A percentile compares a stretch with the other conserved stretches of the same genome.
Conservation (phyloP, 2,329 filamentous ascomycete genomes). For the Cladorrhinum sp. region DNA sequence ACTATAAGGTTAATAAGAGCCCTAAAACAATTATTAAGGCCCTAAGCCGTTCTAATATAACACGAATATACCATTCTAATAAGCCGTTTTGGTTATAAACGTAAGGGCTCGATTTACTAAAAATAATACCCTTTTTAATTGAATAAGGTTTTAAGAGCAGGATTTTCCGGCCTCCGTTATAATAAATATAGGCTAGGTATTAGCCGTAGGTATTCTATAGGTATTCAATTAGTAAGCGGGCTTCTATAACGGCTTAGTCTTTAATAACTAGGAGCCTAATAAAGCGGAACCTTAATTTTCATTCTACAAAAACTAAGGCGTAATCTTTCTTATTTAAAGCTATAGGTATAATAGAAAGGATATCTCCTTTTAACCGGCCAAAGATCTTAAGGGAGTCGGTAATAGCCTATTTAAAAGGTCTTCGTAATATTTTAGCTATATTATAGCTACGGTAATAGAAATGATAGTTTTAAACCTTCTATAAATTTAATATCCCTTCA, state of each 20-base stretch:
- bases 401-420: neutral
- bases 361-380: too few relatives aligned
- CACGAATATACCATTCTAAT: neutral
- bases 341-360: too few relatives aligned
- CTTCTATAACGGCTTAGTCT: too few relatives aligned
- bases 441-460: neutral
- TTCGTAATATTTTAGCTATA: neutral
- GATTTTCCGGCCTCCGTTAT: neutral
- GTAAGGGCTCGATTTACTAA: neutral
- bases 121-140: neutral
- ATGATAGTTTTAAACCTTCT: neutral
- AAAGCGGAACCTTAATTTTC: too few relatives aligned
- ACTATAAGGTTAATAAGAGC: neutral
- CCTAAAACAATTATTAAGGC: neutral
- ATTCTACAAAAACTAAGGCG: too few relatives aligned
- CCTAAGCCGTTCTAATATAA: neutral
- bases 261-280: too few relatives aligned
- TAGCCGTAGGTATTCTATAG: too few relatives aligned
- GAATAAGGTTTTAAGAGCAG: neutral
- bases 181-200: neutral
- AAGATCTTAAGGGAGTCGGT: neutral
- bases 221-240: too few relatives aligned
- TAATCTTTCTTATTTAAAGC: too few relatives aligned
- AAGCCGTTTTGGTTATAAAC: neutral
- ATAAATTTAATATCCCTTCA: neutral